Conservation (phyloP, 2,329 filamentous ascomycete genomes). For the Ceratocystis albifundus region DNA sequence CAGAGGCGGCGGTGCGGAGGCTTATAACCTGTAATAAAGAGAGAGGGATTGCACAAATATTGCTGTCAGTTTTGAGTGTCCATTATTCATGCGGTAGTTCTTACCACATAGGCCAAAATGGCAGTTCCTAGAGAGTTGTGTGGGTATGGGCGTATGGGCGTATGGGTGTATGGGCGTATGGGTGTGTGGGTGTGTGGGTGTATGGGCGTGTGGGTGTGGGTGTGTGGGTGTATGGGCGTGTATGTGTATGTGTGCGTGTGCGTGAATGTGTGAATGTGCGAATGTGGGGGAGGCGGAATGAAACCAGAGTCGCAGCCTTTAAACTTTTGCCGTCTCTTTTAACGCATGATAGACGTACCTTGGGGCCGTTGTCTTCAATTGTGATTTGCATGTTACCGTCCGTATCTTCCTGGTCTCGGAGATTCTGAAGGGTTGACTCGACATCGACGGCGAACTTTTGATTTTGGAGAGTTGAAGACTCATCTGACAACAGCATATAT, state of each 20-base stretch:
- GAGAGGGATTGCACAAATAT: not conserved
- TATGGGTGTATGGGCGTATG: too few species aligned
- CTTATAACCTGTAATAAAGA: conserved; percentile 51
- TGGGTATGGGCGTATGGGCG: not conserved
- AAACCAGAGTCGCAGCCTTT: too few species aligned
- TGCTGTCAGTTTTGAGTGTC: conserved; percentile 22
- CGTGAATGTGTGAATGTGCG: not conserved
- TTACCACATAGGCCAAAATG: conserved; percentile 14
- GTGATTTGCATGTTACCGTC: conserved; percentile 95
- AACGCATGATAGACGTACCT: conserved; percentile 40
- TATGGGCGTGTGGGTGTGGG: too few species aligned
- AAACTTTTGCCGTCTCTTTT: too few species aligned
- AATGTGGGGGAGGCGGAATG: not conserved
- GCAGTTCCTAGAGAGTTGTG: conserved; percentile 9
- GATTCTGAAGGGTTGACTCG: conserved; percentile 64
- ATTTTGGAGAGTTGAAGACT: conserved; percentile 18
- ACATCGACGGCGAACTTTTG: conserved; percentile 67
- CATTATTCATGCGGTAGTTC: not conserved
- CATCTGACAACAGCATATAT: conserved; percentile 14
- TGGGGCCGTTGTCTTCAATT: conserved; percentile 88
- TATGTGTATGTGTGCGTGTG: too few species aligned
- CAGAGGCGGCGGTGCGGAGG: conserved; percentile 73
- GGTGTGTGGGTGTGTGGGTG: too few species aligned
- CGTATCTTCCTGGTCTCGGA: conserved; percentile 80
- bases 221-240: too few species aligned